These are phyloP conservation scores for Pleurotus citrinopileatus DNA, from an alignment of 768 basidiomycete genomes.

Conservation along the genomic window DNA sequence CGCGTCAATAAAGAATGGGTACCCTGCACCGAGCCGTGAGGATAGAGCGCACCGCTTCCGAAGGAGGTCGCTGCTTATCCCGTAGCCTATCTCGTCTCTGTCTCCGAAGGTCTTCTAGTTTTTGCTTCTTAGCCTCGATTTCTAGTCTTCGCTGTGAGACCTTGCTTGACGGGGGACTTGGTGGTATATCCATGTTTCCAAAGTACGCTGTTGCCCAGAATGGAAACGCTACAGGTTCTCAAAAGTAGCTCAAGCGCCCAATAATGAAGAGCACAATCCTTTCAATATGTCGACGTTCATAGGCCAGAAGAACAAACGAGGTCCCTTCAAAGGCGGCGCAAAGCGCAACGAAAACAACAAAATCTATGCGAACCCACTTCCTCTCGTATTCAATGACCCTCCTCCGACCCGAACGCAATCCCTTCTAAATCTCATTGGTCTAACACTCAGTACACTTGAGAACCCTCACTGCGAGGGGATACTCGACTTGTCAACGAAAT, in stretches of 20 bases:
- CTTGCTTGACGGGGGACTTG: conserved; percentile 8
- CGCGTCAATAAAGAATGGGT: neutral
- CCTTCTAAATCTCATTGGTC: conserved; percentile 51
- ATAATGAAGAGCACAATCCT: neutral
- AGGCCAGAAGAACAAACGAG: conserved; percentile 34
- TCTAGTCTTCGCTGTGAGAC: conserved; percentile 60
- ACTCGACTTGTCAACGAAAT: conserved; percentile 77
- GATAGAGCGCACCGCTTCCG: conserved; percentile 31
- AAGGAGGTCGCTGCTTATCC: conserved; percentile 40
- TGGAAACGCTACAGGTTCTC: neutral
- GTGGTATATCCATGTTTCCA: conserved; percentile 25
- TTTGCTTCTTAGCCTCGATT: conserved; percentile 87
- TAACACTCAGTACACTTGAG: conserved; percentile 55
- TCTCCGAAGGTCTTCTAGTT: conserved; percentile 80
- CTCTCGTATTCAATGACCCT: conserved; percentile 46
- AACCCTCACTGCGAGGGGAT: conserved; percentile 76
- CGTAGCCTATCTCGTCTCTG: conserved; percentile 70
- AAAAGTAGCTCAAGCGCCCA: conserved; percentile 14
- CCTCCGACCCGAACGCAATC: conserved; percentile 41
- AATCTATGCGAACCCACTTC: conserved; percentile 72
- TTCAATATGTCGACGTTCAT: conserved; percentile 48
- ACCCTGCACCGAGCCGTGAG: conserved; percentile 7
- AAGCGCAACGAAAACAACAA: conserved; percentile 62
- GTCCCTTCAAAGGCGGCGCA: conserved; percentile 46
- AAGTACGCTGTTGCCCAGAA: conserved; percentile 31